Evolutionary conservation across 2,329 filamentous ascomycete species (phyloP).

Genomic region (Xylaria sp.): DNA sequence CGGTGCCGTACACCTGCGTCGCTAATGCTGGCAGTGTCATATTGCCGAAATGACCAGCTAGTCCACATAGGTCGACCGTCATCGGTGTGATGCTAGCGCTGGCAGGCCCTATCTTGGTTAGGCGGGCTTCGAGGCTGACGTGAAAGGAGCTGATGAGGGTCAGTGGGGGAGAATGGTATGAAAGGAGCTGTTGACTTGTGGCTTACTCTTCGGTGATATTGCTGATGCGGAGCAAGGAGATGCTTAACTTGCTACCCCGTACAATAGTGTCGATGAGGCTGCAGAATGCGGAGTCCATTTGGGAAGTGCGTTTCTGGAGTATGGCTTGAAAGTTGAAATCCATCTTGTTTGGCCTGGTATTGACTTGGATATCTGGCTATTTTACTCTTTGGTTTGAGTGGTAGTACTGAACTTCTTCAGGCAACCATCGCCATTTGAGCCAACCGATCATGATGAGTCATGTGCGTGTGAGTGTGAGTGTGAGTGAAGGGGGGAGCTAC

Average conservation of each 20-base stretch:
- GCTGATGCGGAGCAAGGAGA: constrained; percentile 37
- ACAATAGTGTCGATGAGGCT: constrained; percentile 30
- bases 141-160: constrained; percentile 31
- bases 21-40: constrained; percentile 33
- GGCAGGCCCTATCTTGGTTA: constrained; percentile 32
- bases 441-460: neutral
- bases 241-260: constrained; percentile 31
- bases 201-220: constrained; percentile 40
- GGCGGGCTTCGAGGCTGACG: constrained; percentile 34
- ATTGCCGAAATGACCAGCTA: constrained; percentile 31
- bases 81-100: constrained; percentile 18
- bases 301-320: constrained; percentile 18
- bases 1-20: constrained; percentile 26
- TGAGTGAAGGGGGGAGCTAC: no score
- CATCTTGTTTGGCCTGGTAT: neutral
- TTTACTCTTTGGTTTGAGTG: neutral
- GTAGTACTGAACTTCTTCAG: neutral
- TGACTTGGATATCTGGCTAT: constrained; percentile 6
- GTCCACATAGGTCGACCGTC: constrained; percentile 22
- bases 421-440: constrained; percentile 4
- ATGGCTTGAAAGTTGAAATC: constrained; percentile 29
- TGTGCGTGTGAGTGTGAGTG: no score
- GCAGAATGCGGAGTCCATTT: constrained; percentile 36
- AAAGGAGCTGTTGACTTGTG: neutral
- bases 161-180: neutral